Conservation (phyloP, 306 rosid species). For the Corylus avellana region DNA sequence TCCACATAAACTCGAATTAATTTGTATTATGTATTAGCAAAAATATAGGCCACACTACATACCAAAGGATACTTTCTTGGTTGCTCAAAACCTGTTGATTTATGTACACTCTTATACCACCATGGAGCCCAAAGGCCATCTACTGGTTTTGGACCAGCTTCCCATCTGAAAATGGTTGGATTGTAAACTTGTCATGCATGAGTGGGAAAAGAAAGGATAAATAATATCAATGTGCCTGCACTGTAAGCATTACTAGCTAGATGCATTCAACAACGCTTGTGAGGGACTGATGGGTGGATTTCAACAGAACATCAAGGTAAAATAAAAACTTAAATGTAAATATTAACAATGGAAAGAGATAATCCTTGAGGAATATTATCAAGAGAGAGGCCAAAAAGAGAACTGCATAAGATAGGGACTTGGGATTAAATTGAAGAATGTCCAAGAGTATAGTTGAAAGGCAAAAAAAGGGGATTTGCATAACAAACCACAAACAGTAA, state of each 20-base stretch:
- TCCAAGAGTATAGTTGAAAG: background rate
- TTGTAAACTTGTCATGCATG: constrained; percentile 27
- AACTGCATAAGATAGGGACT: constrained; percentile 11
- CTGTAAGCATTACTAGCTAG: constrained; percentile 1
- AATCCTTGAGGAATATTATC: constrained; percentile 1
- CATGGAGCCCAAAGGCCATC: constrained; percentile 91
- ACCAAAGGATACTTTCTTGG: constrained; percentile 61
- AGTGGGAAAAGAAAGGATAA: background rate
- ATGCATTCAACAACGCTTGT: background rate
- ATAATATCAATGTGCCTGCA: constrained; percentile 9
- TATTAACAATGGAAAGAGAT: background rate
- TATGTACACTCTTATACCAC: constrained; percentile 70
- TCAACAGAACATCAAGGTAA: background rate
- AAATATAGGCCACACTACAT: constrained; percentile 21
- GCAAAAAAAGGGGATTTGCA: background rate
- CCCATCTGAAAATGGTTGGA: constrained; percentile 63
- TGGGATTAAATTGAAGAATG: background rate
- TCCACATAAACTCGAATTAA: background rate
- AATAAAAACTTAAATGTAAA: background rate
- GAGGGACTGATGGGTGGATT: background rate
- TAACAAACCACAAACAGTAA: background rate
- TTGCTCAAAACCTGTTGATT: constrained; percentile 60
- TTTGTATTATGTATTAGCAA: background rate
- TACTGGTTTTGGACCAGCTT: constrained; percentile 71
- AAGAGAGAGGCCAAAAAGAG: constrained; percentile 11